Evolutionary conservation across 1,139 yeast genomes (phyloP), one percentile per base, ranked within the genome.

Genomic region (Suhomyces bribrorum): DNA sequence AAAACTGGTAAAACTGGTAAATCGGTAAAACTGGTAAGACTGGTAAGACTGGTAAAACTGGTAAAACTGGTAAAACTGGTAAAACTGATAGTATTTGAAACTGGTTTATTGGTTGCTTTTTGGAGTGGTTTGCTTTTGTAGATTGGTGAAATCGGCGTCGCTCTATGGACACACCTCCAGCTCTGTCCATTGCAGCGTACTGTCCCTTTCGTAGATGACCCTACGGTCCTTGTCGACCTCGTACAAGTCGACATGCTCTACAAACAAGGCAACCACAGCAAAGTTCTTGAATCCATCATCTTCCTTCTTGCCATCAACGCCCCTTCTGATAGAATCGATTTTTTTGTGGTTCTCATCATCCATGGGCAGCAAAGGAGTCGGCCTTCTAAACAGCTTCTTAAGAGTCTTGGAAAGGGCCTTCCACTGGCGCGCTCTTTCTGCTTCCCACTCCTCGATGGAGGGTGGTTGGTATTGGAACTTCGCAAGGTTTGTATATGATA

Each of bases 301-400:
- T 36, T 80, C 87, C 53, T 81, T 77, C 36, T 81, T 75, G 7
- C 95, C 96, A 59, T 87, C 95, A 11, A 86, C 95, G 5, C 95
- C 94, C 48, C 95, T 73, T 35, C 78, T 71, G 36, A 87, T 83
- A 38, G 85, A 77, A 59, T 87, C 95, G 30, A 87, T 64, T 41
- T 69, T 57, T 52, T 77, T 77, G 29, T 71, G 70, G 41, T 75
- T 76, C 26, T 77, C 82, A n/a, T 69, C 71, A n/a, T 77, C 74
- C 57, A 86, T 57, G 16, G 65, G 62, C 2, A 79, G 64, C 15
- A 83, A 83, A 1, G 95, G 95, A 1, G 73, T 61, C 1, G 95
- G 95, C 49, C 80, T 82, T 41, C 86, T 75, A 59, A 83, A 87
- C 18, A 83, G 69, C 35, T 81, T 75, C 56, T 81, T 82, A 55